Percentiles rank a stretch among this genome's conserved stretches.
These are phyloP conservation scores for Paecilomyces niveus DNA, from an alignment of 2,329 filamentous ascomycete genomes.

Conservation along the genomic window DNA sequence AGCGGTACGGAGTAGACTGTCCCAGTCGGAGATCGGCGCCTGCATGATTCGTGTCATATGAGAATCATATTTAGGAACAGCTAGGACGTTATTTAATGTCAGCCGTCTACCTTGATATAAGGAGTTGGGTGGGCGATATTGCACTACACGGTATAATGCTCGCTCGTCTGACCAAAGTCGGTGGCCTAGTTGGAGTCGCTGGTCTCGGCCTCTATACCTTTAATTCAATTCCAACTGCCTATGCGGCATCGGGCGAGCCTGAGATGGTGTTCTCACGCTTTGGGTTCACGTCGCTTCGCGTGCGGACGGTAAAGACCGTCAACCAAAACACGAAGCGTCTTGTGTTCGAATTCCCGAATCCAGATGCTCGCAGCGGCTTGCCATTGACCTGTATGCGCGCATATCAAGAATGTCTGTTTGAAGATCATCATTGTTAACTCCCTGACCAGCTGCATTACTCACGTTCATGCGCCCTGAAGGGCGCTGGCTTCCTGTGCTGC, in stretches of 20 bases:
- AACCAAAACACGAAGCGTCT: constrained; percentile 8
- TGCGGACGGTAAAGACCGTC: constrained; percentile 2
- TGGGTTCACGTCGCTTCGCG: background rate
- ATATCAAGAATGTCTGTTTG: background rate
- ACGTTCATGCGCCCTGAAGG: constrained; percentile 54
- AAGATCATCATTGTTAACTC: background rate
- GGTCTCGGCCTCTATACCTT: background rate
- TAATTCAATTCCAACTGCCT: background rate
- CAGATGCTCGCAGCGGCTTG: constrained; percentile 3
- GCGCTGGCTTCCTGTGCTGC: constrained; percentile 50
- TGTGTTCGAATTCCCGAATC: constrained; percentile 3
- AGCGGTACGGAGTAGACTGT: too few relatives aligned
- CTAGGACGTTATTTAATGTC: background rate
- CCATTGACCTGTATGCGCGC: constrained; percentile 3
- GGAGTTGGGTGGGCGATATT: background rate
- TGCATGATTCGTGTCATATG: background rate
- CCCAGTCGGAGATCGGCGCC: too few relatives aligned
- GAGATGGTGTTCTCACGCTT: background rate
- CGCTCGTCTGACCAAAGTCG: background rate
- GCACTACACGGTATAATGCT: background rate
- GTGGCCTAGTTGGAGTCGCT: background rate
- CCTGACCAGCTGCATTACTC: constrained; percentile 47
- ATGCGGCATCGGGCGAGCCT: background rate
- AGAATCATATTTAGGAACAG: background rate
- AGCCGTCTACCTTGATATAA: background rate